These are phyloP conservation scores for Podila epigama DNA, from an alignment of 192 early-diverging fungal genomes.

Conservation along the genomic window DNA sequence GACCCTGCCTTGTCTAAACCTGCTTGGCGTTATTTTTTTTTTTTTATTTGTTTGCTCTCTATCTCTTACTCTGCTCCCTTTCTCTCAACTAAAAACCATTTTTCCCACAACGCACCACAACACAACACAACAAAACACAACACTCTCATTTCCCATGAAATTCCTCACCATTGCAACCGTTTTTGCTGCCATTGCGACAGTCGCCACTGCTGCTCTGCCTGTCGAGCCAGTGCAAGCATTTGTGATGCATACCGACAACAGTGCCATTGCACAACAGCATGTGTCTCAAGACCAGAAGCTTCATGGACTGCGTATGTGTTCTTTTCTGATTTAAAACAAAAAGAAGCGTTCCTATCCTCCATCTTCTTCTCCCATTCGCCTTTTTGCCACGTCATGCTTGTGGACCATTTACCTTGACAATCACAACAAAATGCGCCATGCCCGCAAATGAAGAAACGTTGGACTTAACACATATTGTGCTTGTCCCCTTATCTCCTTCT, in stretches of 20 bases:
- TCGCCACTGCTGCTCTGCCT: conserved; percentile 27
- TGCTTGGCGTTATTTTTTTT: background rate
- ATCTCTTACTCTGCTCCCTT: too few species aligned
- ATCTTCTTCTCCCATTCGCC: too few species aligned
- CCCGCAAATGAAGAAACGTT: too few species aligned
- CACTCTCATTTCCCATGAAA: conserved; percentile 16
- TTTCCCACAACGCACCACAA: conserved; percentile 8
- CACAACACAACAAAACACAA: background rate
- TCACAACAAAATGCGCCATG: too few species aligned
- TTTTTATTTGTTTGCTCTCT: too few species aligned
- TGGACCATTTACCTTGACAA: too few species aligned
- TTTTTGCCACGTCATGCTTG: too few species aligned
- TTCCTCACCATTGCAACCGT: conserved; percentile 11
- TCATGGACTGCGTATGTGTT: too few species aligned
- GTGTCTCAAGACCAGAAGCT: background rate
- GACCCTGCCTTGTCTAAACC: too few species aligned
- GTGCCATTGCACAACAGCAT: conserved; percentile 11
- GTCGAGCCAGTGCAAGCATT: conserved; percentile 20
- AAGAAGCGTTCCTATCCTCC: too few species aligned
- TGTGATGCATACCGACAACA: conserved; percentile 12
- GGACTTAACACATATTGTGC: background rate
- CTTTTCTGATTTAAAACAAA: too few species aligned
- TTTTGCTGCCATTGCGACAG: conserved; percentile 7
- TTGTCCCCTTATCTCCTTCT: background rate
- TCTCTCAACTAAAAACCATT: too few species aligned